Evolutionary conservation across 2,329 filamentous ascomycete genomes (phyloP).

Genomic region (Pseudocercospora pini-densiflorae): DNA sequence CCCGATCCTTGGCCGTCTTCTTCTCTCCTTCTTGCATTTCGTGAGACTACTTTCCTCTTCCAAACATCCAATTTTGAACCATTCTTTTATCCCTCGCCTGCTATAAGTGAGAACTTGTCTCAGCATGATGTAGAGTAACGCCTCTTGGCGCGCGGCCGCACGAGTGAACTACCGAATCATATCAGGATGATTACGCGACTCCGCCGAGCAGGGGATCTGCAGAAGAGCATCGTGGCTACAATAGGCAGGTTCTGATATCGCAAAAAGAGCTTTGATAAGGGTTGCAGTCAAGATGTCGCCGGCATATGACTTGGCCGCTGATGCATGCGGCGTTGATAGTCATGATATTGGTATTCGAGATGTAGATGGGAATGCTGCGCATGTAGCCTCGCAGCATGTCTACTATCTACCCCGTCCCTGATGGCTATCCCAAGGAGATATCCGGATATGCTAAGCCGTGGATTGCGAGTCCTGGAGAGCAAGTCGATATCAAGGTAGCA

Average conservation of each 20-base stretch:
- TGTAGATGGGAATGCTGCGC: background rate
- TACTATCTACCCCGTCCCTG: conserved; percentile 5
- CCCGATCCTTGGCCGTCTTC: too few relatives aligned
- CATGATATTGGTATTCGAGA: background rate
- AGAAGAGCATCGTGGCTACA: background rate
- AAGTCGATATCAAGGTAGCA: conserved; percentile 6
- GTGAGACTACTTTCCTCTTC: too few relatives aligned
- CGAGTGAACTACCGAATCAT: background rate
- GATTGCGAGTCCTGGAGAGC: conserved; percentile 3
- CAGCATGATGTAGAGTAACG: background rate
- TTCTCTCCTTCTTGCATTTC: too few relatives aligned
- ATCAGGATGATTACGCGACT: background rate
- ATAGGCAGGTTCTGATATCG: conserved; percentile 2
- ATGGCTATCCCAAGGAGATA: conserved; percentile 2
- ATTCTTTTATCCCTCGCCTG: too few relatives aligned
- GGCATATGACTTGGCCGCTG: background rate
- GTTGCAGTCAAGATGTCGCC: background rate
- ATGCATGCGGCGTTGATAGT: background rate
- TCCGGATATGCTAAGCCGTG: conserved; percentile 6
- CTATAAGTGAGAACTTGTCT: background rate
- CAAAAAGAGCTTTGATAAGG: background rate
- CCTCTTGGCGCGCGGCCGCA: background rate
- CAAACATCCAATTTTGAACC: too few relatives aligned
- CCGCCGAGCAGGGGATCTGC: background rate
- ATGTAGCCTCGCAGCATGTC: background rate